Evolutionary conservation across 495 filamentous ascomycete species (phyloP).

Genomic region (Daldinia grandis): DNA sequence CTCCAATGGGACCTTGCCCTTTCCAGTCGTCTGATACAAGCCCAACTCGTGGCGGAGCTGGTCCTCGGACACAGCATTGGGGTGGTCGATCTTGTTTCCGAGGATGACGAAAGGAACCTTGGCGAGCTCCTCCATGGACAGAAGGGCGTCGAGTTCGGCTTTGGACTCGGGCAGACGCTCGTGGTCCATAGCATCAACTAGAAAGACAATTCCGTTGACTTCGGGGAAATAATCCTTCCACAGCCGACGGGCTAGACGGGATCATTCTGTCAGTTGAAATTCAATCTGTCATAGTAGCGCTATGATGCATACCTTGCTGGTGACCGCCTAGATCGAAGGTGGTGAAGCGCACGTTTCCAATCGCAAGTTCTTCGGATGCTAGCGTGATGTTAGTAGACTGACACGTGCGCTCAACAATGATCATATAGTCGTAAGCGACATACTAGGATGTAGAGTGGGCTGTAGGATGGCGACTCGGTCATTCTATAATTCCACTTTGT

Average conservation of each 20-base stretch:
- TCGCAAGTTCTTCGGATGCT: conserved; percentile 96
- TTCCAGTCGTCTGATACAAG: conserved; percentile 95
- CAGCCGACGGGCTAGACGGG: conserved; percentile 79
- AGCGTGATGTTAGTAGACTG: conserved; percentile 38
- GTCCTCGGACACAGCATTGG: conserved; percentile 92
- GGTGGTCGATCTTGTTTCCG: conserved; percentile 99
- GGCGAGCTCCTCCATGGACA: conserved; percentile 89
- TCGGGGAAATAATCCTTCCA: conserved; percentile 99
- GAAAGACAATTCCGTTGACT: conserved; percentile 96
- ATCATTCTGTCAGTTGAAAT: neutral
- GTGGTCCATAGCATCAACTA: conserved; percentile 96
- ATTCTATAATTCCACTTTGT: conserved; percentile 63
- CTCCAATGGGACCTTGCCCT: conserved; percentile 95
- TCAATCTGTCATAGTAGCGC: neutral
- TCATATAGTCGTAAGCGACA: conserved; percentile 49
- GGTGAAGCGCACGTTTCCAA: conserved; percentile 95
- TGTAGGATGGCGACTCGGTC: conserved; percentile 93
- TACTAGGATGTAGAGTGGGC: conserved; percentile 89
- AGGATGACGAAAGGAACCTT: conserved; percentile 96
- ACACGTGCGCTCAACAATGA: conserved; percentile 24
- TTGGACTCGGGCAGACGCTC: conserved; percentile 94
- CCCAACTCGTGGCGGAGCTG: conserved; percentile 90
- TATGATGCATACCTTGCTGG: conserved; percentile 80
- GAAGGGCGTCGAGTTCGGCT: conserved; percentile 91
- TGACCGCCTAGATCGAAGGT: conserved; percentile 98